A percentile compares a stretch with the other conserved stretches of the same genome.
Evolutionary conservation across 768 basidiomycete genomes (phyloP).

Genomic region (Dentipellis fragilis): DNA sequence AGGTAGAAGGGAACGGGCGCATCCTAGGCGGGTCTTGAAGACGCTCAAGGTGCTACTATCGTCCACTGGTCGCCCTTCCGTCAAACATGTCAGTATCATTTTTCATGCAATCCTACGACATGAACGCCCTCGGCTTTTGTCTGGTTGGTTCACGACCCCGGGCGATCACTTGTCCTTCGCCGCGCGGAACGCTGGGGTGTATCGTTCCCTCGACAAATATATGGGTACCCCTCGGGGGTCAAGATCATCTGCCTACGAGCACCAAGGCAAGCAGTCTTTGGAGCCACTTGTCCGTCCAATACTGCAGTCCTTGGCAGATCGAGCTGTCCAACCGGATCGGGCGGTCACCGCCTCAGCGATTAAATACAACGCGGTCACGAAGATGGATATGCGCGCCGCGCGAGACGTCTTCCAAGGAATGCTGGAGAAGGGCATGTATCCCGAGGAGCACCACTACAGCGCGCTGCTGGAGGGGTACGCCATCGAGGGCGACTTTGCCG

Average conservation of each 20-base stretch:
- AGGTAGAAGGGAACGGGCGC: conserved; percentile 29
- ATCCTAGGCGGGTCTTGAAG: conserved; percentile 37
- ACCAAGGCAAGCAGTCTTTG: conserved; percentile 14
- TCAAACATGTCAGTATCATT: conserved; percentile 47
- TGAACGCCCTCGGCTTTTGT: conserved; percentile 21
- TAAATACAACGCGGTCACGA: conserved; percentile 45
- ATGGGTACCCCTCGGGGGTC: background rate
- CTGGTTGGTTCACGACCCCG: conserved; percentile 23
- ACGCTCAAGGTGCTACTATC: conserved; percentile 37
- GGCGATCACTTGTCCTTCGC: background rate
- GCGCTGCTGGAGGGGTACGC: conserved; percentile 73
- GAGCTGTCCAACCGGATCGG: conserved; percentile 44
- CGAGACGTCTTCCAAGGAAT: conserved; percentile 46
- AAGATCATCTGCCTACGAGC: background rate
- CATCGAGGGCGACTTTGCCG: conserved; percentile 44
- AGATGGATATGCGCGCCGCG: conserved; percentile 40
- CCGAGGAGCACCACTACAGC: conserved; percentile 62
- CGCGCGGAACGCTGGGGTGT: background rate
- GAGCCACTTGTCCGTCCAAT: conserved; percentile 28
- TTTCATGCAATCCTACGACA: conserved; percentile 41
- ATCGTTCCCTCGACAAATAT: background rate
- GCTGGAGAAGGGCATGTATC: conserved; percentile 58
- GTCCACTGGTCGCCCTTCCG: conserved; percentile 33
- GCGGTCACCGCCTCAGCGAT: conserved; percentile 55
- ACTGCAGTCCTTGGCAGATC: conserved; percentile 34